These are phyloP conservation scores for Baorangia bicolor DNA, from an alignment of 768 basidiomycete species.

Conservation along the genomic window DNA sequence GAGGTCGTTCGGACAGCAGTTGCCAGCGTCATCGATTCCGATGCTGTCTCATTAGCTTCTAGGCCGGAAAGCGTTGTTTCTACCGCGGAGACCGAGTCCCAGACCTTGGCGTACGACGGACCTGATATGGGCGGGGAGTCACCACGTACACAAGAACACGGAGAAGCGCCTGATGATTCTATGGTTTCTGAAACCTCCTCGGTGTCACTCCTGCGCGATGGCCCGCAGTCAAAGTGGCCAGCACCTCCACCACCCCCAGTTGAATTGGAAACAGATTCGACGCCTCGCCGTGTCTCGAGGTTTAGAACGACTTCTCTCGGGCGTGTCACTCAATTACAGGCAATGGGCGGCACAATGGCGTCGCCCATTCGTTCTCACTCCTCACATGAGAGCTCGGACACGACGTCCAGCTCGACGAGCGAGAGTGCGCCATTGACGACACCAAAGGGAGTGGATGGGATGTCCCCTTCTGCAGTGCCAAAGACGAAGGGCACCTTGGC, in stretches of 20 bases:
- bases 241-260: conserved; percentile 32
- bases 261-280: conserved; percentile 23
- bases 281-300: conserved; percentile 27
- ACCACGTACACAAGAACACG: conserved; percentile 7
- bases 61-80: conserved; percentile 13
- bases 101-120: neutral
- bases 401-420: conserved; percentile 34
- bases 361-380: conserved; percentile 53
- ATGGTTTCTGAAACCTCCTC: conserved; percentile 14
- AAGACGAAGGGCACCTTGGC: conserved; percentile 20
- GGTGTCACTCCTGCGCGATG: conserved; percentile 19
- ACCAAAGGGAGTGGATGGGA: conserved; percentile 17
- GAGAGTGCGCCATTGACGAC: conserved; percentile 20
- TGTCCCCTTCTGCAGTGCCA: neutral
- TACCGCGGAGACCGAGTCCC: conserved; percentile 8
- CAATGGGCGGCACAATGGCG: conserved; percentile 21
- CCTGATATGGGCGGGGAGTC: neutral
- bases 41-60: conserved; percentile 21
- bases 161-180: conserved; percentile 14
- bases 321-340: conserved; percentile 26
- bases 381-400: conserved; percentile 34
- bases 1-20: conserved; percentile 50
- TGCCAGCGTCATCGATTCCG: conserved; percentile 48
- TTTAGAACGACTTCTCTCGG: conserved; percentile 31
- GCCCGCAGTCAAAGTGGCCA: conserved; percentile 28